Evolutionary conservation across 495 filamentous ascomycete genomes (phyloP), one percentile per base, ranked within the genome.

Genomic region (Aspergillus conjunctus): DNA sequence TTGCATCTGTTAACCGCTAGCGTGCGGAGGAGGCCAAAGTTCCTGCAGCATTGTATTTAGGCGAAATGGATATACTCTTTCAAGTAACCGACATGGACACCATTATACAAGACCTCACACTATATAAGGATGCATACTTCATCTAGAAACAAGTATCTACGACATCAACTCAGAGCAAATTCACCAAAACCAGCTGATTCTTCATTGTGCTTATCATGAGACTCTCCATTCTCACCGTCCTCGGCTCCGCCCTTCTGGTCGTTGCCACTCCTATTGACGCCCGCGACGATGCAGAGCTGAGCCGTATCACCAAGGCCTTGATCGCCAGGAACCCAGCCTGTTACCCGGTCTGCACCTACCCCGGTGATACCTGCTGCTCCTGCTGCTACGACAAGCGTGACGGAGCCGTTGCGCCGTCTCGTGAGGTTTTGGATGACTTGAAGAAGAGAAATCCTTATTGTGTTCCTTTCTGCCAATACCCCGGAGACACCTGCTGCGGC

Each of bases 381-480:
- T 48, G 44, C 44, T 48, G 44, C 44, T 48, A 21, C 10, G 44
- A 48, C 12, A 48, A 48, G 44, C 44, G 44, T 7, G 44, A 48
- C 5, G 17, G 17, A 4, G 44, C 44, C 17, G n/a, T 17, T 7
- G 44, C 6, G 17, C 44, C 44, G 17, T 48, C 44, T 0, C 44
- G 44, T 3, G 44, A 20, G 44, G n/a, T 48, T 7, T 17, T 48
- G 5, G 44, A 48, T 48, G 44, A 1, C 1, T 17, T 48, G 44
- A 20, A 48, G 18, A 48, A 48, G 44, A 48, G 44, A 48, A 48
- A 48, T 48, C n/a, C 44, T 6, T 5, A 20, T 11, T 48, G 44
- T 48, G 44, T 48, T 48, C 44, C 44, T 11, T 48, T 48, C 44
- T 48, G 44, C 44, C n/a, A 48, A 21, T 48, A 48, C n/a, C 44